Percentiles rank a stretch among this genome's conserved stretches.
phyloP scores from a whole-genome alignment of 768 basidiomycete genomes.

The Kondoa subrosea region DNA sequence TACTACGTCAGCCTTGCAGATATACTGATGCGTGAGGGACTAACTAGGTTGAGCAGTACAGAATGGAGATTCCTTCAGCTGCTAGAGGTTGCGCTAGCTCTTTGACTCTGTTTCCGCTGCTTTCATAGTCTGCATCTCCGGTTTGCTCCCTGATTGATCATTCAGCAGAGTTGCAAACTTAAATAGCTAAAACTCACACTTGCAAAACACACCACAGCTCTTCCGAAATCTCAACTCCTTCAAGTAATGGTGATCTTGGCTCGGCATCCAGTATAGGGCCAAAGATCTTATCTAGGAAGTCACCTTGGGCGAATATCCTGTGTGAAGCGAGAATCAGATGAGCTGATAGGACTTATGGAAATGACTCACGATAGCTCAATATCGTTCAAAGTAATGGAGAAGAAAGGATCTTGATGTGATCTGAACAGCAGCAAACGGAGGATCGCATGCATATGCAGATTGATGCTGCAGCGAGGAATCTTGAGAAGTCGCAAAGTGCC shows the following conservation, averaged over 20 bases:
- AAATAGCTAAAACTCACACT: no score
- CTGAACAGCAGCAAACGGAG: neutral
- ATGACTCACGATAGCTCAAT: slow-evolving; percentile 56
- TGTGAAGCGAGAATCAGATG: no score
- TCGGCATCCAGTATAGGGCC: slow-evolving; percentile 42
- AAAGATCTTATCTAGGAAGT: slow-evolving; percentile 40
- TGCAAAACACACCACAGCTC: slow-evolving; percentile 65
- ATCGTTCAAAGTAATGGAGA: slow-evolving; percentile 38
- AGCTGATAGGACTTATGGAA: no score
- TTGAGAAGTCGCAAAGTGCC: neutral
- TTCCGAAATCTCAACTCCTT: slow-evolving; percentile 42
- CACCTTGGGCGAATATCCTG: slow-evolving; percentile 24
- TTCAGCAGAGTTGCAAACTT: no score
- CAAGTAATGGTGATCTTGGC: neutral
- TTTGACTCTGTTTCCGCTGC: slow-evolving; percentile 53
- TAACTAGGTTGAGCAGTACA: slow-evolving; percentile 59
- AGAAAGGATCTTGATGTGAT: slow-evolving; percentile 18
- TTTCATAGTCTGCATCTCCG: slow-evolving; percentile 40
- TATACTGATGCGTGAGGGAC: neutral
- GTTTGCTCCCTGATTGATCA: no score
- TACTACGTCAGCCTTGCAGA: neutral
- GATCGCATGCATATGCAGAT: neutral
- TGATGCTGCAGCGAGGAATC: neutral
- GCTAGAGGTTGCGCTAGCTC: slow-evolving; percentile 62
- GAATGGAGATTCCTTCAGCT: slow-evolving; percentile 58